Evolutionary conservation across 176 grass and related monocot species (phyloP).

Genomic region (Aegilops speltoides): DNA sequence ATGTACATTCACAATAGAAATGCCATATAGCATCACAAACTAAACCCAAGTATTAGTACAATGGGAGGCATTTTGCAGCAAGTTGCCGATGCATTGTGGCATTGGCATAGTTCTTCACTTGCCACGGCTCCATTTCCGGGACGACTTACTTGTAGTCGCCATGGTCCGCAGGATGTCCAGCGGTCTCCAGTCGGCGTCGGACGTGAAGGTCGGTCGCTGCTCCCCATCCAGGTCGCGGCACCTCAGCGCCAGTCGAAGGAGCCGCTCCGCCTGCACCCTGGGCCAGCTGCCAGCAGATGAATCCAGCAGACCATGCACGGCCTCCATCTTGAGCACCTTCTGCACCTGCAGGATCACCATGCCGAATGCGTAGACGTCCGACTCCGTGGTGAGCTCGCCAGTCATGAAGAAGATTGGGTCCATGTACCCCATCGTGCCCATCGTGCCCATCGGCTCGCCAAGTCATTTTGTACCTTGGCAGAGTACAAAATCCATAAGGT

Average conservation of each 20-base stretch:
- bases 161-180: constrained; percentile 39
- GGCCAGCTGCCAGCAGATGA: constrained; percentile 42
- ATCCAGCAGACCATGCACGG: constrained; percentile 30
- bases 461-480: too few species aligned
- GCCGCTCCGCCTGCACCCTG: constrained; percentile 27
- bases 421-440: constrained; percentile 33
- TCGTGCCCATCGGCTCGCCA: too few species aligned
- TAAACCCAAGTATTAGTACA: too few species aligned
- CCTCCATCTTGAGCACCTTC: constrained; percentile 19
- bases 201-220: constrained; percentile 30
- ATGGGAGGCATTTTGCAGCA: background rate
- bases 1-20: background rate
- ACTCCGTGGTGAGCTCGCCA: constrained; percentile 48
- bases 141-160: constrained; percentile 15
- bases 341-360: background rate
- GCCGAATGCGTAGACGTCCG: constrained; percentile 47
- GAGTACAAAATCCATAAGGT: background rate
- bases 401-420: constrained; percentile 47
- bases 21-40: too few species aligned
- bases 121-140: constrained; percentile 15
- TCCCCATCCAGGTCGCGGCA: constrained; percentile 42
- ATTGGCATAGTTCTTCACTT: background rate
- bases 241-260: constrained; percentile 29
- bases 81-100: background rate
- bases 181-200: constrained; percentile 36